Conservation (phyloP, 2,329 filamentous ascomycete genomes). For the Pseudopyricularia cyperi region DNA sequence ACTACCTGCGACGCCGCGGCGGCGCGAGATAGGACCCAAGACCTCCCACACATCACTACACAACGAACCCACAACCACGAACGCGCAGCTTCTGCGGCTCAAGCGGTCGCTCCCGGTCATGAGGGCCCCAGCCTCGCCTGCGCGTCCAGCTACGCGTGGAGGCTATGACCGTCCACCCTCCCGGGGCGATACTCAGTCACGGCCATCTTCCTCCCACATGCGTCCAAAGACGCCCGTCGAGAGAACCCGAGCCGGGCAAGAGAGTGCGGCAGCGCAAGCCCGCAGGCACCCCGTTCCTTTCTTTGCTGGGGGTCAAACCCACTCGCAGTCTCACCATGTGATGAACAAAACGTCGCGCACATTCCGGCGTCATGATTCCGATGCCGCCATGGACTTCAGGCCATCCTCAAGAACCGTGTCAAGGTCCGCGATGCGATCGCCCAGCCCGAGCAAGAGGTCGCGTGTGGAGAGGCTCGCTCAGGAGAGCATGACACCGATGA, state of each 20-base stretch:
- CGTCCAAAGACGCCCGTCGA: constrained; percentile 64
- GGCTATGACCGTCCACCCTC: constrained; percentile 44
- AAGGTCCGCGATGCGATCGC: constrained; percentile 44
- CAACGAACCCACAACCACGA: constrained; percentile 51
- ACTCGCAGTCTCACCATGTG: constrained; percentile 60
- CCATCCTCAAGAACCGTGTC: constrained; percentile 45
- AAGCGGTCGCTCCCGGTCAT: constrained; percentile 54
- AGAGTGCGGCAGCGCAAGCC: constrained; percentile 36
- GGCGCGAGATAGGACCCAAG: constrained; percentile 45
- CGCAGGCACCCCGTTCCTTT: constrained; percentile 60
- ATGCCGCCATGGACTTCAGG: constrained; percentile 47
- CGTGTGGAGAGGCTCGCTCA: constrained; percentile 24
- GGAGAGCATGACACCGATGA: constrained; percentile 32
- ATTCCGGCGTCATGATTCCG: constrained; percentile 73
- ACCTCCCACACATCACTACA: constrained; percentile 40
- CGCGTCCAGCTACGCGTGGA: constrained; percentile 31
- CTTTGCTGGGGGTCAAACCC: constrained; percentile 60
- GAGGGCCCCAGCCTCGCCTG: constrained; percentile 35
- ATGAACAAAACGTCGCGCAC: constrained; percentile 56
- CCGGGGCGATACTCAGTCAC: constrained; percentile 33
- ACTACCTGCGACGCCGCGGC: constrained; percentile 45
- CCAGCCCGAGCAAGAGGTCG: constrained; percentile 39
- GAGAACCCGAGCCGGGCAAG: constrained; percentile 34
- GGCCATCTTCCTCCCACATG: constrained; percentile 33
- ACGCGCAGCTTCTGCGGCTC: constrained; percentile 48